Base-by-base conservation (phyloP, 345 rosid species). In the Euclidium syriacum region DNA sequence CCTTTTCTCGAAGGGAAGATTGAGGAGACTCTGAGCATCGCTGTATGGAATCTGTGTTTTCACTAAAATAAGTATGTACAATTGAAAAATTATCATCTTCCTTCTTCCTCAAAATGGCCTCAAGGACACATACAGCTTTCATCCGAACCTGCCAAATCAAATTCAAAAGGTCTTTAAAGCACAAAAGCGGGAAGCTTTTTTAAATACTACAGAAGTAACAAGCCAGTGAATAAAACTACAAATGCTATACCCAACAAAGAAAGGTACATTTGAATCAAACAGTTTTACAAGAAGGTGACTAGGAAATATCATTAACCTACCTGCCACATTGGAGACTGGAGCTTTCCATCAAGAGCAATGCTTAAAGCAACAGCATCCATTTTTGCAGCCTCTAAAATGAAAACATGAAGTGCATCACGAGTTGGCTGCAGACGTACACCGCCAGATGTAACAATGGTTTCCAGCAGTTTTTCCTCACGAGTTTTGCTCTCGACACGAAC, bases 381-480 rank as follows among this genome's bases (percentile, higher is more conserved):
- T 76, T 90, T 95, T 17, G 84, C 83, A 71, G 96, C 99, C 82
- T 87, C 97, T 52, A 61, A 52, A 18, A 95, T 88, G 70, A 95
- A 86, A 66, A 75, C 80, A 60, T 84, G 92, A 72, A 90, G 73
- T 23, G 95, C 89, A 80, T 95, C 99, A 47, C 95, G 84, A 63
- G 99, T 88, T 36, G 99, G 97, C 72, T 95, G 96, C 52, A 95
- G 71, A 15, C 99, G 95, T 53, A 95, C 90, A 62, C 97, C 97
- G 36, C 99, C 96, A 36, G 89, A 77, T 66, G 96, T 90, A 35
- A 90, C 96, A 73, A 95, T 75, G 40, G 96, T 88, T 74, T 90
- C 99, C 82, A 95, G 70, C 68, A 95, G 76, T 65, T 82, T 82
- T 65, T 86, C 99, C 64, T 95, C 97, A 51, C 79, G 88, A 57